Evolutionary conservation across 1,284 basidiomycete species (phyloP).

Genomic region (Pseudozyma sp.): DNA sequence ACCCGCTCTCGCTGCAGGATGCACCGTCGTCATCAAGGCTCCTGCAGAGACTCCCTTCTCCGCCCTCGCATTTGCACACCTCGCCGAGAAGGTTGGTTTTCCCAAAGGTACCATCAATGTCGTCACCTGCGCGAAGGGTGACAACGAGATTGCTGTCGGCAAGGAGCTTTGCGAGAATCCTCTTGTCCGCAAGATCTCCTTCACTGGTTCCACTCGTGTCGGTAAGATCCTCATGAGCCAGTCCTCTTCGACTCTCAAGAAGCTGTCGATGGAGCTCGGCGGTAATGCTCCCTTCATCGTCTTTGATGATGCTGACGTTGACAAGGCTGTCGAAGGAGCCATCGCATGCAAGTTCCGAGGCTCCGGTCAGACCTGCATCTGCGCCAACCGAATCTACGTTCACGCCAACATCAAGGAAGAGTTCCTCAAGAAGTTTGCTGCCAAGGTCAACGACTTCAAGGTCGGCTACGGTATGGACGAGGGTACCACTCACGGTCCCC

Average conservation of each 20-base stretch:
- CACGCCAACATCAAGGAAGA: slow-evolving; percentile 80
- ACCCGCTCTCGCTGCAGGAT: slow-evolving; percentile 90
- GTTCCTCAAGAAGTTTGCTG: slow-evolving; percentile 83
- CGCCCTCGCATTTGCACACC: slow-evolving; percentile 85
- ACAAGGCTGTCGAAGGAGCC: slow-evolving; percentile 89
- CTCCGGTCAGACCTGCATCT: slow-evolving; percentile 88
- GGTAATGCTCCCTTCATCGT: slow-evolving; percentile 96
- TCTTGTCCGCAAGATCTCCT: slow-evolving; percentile 86
- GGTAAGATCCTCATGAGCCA: slow-evolving; percentile 89
- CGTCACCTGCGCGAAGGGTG: slow-evolving; percentile 81
- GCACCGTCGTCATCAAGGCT: slow-evolving; percentile 94
- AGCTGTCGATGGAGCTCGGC: slow-evolving; percentile 73
- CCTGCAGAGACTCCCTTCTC: slow-evolving; percentile 96
- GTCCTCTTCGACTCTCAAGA: slow-evolving; percentile 88
- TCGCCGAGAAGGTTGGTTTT: slow-evolving; percentile 86
- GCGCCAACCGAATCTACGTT: slow-evolving; percentile 73
- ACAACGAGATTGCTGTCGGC: slow-evolving; percentile 81
- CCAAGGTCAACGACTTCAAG: slow-evolving; percentile 88
- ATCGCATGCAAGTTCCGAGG: slow-evolving; percentile 90
- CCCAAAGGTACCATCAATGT: slow-evolving; percentile 96
- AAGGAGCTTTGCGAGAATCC: slow-evolving; percentile 74
- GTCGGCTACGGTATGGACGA: slow-evolving; percentile 88
- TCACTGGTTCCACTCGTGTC: slow-evolving; percentile 90
- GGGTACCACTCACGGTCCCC: slow-evolving; percentile 83
- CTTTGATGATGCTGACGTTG: slow-evolving; percentile 94